phyloP scores from a whole-genome alignment of 495 filamentous ascomycete species.

The Chaetomidium leptoderma region DNA sequence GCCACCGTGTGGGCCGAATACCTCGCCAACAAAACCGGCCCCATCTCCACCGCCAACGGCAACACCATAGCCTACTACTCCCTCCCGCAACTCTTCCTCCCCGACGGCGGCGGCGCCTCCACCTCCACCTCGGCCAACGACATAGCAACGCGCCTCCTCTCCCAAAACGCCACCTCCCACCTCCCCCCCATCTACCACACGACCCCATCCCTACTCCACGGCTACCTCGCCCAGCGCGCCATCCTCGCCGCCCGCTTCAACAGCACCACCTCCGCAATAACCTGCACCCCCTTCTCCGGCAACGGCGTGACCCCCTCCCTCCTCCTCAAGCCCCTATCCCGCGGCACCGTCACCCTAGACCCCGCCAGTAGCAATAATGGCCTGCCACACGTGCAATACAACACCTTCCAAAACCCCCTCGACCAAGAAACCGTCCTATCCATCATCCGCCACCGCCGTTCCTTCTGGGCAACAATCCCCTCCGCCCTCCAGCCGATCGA shows the following conservation, averaged over 20 bases:
- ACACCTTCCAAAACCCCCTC: conserved; percentile 34
- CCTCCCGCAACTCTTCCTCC: conserved; percentile 14
- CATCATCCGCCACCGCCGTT: conserved; percentile 51
- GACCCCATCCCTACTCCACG: conserved; percentile 11
- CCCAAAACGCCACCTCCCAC: conserved; percentile 17
- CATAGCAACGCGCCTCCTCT: conserved; percentile 12
- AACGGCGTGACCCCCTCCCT: conserved; percentile 24
- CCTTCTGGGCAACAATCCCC: conserved; percentile 38
- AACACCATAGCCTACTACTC: conserved; percentile 18
- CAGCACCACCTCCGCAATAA: conserved; percentile 4
- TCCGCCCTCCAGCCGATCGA: conserved; percentile 35
- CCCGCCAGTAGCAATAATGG: conserved; percentile 21
- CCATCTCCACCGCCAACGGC: conserved; percentile 22
- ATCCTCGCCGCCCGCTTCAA: conserved; percentile 19
- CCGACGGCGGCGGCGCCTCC: conserved; percentile 1
- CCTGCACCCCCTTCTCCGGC: conserved; percentile 22
- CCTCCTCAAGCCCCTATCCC: conserved; percentile 34
- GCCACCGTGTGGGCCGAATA: conserved; percentile 28
- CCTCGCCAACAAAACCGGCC: conserved; percentile 25
- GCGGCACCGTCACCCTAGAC: conserved; percentile 39
- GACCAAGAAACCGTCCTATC: conserved; percentile 33
- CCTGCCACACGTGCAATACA: conserved; percentile 30
- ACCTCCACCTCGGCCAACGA: no score
- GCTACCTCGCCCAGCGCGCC: conserved; percentile 22
- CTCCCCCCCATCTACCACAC: conserved; percentile 20